Evolutionary conservation across 371 early-diverging fungal genomes (phyloP).

Genomic region (Apophysomyces trapeziformis): DNA sequence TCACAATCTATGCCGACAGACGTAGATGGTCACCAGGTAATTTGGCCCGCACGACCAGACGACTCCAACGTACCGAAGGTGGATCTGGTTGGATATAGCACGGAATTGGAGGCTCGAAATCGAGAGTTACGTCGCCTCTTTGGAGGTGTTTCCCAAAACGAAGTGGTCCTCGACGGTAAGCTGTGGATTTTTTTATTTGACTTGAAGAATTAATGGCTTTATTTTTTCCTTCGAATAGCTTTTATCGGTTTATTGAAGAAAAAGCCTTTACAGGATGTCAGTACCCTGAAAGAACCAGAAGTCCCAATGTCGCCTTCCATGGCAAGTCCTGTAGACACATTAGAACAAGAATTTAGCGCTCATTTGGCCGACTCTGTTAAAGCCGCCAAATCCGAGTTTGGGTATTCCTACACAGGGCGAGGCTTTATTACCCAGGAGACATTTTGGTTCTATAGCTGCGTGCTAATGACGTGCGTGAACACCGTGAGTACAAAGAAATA

Average conservation of each 20-base stretch:
- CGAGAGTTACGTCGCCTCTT: slow-evolving; percentile 38
- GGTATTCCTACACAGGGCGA: slow-evolving; percentile 45
- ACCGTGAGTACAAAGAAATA: slow-evolving; percentile 28
- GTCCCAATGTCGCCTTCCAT: not conserved
- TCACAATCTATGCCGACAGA: slow-evolving; percentile 21
- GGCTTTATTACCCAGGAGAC: slow-evolving; percentile 43
- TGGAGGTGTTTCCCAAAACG: slow-evolving; percentile 36
- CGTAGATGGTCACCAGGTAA: slow-evolving; percentile 40
- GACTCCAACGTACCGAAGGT: slow-evolving; percentile 35
- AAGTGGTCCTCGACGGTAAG: slow-evolving; percentile 49
- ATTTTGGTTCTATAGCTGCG: slow-evolving; percentile 50
- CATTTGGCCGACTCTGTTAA: slow-evolving; percentile 28
- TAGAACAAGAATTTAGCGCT: slow-evolving; percentile 42
- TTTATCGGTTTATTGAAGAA: slow-evolving; percentile 47
- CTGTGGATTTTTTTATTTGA: not conserved
- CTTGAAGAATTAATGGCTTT: too few species aligned
- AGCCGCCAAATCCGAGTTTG: slow-evolving; percentile 25
- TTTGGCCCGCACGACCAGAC: slow-evolving; percentile 45
- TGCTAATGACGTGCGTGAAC: slow-evolving; percentile 39
- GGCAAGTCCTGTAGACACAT: slow-evolving; percentile 16
- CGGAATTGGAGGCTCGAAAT: slow-evolving; percentile 31
- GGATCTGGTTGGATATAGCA: slow-evolving; percentile 34
- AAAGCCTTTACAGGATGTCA: slow-evolving; percentile 26
- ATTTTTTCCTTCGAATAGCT: slow-evolving; percentile 18
- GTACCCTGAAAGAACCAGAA: not conserved